phyloP scores from a whole-genome alignment of 2,329 filamentous ascomycete genomes.

The Diaporthe ampelina region DNA sequence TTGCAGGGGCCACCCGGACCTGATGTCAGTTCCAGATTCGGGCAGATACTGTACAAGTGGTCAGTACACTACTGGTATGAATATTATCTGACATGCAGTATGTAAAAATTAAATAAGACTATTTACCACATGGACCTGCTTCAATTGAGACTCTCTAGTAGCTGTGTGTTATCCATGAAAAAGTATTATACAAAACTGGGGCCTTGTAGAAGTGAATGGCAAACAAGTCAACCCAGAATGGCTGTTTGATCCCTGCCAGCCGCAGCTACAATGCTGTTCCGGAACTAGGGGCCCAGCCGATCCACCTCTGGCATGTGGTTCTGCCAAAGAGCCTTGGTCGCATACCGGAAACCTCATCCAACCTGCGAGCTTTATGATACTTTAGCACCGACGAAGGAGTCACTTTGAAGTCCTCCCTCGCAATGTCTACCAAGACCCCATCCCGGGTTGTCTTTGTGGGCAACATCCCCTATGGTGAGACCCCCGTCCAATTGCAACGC shows the following conservation, averaged over 20 bases:
- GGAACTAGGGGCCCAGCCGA: conserved; percentile 3
- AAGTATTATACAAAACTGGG: background rate
- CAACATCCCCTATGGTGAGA: conserved; percentile 84
- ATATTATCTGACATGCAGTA: background rate
- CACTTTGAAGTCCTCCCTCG: background rate
- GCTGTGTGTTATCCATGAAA: no score
- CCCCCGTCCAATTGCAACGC: background rate
- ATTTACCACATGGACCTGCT: rapidly evolving
- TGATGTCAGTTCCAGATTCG: background rate
- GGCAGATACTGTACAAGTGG: no score
- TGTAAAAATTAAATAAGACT: background rate
- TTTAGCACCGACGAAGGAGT: background rate
- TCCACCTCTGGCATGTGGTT: conserved; percentile 6
- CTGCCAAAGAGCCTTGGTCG: background rate
- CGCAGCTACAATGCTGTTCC: background rate
- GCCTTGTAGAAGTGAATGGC: background rate
- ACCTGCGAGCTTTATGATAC: background rate
- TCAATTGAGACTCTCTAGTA: background rate
- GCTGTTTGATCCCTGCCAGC: conserved; percentile 3
- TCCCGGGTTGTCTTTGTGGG: conserved; percentile 88
- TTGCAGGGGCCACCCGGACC: conserved; percentile 17
- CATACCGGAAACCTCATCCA: background rate
- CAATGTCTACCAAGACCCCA: conserved; percentile 80
- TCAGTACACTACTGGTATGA: background rate
- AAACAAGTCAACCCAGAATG: background rate